Conservation (phyloP, 2,329 filamentous ascomycete species). For the Fusarium metavorans region DNA sequence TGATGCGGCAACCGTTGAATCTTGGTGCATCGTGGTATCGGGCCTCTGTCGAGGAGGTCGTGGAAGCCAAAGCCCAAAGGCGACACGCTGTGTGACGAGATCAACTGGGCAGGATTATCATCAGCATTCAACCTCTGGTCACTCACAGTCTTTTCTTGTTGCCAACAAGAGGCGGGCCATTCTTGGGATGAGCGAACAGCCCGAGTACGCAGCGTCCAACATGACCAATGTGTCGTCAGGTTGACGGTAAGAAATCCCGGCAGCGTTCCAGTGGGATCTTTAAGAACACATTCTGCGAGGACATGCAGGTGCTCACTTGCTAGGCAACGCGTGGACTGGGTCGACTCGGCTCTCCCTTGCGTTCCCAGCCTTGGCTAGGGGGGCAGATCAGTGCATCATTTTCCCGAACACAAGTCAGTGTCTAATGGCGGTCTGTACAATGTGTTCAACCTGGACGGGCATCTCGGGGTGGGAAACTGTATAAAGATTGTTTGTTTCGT, state of each 20-base stretch:
- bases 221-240: not conserved
- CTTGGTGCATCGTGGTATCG: not conserved
- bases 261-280: not conserved
- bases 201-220: no score
- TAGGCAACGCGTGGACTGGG: not conserved
- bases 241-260: not conserved
- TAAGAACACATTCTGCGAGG: not conserved
- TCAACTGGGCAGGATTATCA: not conserved
- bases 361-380: slow-evolving; percentile 1
- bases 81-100: not conserved
- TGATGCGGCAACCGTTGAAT: not conserved
- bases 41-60: not conserved
- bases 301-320: not conserved
- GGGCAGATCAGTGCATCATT: not conserved
- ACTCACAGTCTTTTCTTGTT: not conserved
- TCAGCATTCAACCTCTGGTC: not conserved
- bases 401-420: not conserved
- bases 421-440: not conserved
- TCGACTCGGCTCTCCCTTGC: slow-evolving; percentile 20
- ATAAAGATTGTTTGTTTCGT: not conserved
- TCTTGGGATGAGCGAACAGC: not conserved
- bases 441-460: not conserved
- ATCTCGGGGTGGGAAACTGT: no score
- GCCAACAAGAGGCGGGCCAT: not conserved
- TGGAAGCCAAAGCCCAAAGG: not conserved